Evolutionary conservation across 768 basidiomycete species (phyloP), one percentile per base, ranked within the genome.

Genomic region (Ephemerocybe angulata): DNA sequence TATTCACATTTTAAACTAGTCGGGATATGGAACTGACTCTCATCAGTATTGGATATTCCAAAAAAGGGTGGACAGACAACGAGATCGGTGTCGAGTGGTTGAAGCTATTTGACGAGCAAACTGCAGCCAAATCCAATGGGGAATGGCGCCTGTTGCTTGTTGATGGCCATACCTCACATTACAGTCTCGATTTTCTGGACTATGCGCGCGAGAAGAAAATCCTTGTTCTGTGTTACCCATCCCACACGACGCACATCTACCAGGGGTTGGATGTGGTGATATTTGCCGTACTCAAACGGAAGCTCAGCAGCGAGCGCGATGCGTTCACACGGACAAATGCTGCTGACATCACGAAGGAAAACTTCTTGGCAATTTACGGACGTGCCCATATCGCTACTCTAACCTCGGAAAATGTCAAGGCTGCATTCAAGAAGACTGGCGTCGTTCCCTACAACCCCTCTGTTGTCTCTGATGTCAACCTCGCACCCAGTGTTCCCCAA

Each of bases 131-230:
- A 54, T 70, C 69, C 4, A 53, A 52, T 12, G 69, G 70, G 3
- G 40, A 57, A 5, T 44, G 58, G 11, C 56, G 63, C 0, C 56
- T 77, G 1, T 73, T 82, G 10, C 57, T 75, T 12, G 67, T 81
- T 11, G 75, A 81, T 65, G 74, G 80, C 0, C 79, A 82, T 52
- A 70, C 64, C 49, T 79, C 74, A 0, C 78, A 81, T 53, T 74
- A 70, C 53, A 72, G 68, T 2, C 44, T 52, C 4, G 63, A 52
- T 4, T 75, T 80, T 52, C 70, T 82, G 13, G 52, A 66, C 10
- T 74, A 74, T 63, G 73, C 74, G 0, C 50, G 59, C 1, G 46
- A 60, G 0, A 49, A 77, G 54, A 62, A 67, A 1, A 79, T 81
- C n/a, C 53, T 67, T 21, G 60, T 80, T 4, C 56, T 80, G 0